phyloP scores from a whole-genome alignment of 495 filamentous ascomycete species.

The Aspergillus egyptiacus region DNA sequence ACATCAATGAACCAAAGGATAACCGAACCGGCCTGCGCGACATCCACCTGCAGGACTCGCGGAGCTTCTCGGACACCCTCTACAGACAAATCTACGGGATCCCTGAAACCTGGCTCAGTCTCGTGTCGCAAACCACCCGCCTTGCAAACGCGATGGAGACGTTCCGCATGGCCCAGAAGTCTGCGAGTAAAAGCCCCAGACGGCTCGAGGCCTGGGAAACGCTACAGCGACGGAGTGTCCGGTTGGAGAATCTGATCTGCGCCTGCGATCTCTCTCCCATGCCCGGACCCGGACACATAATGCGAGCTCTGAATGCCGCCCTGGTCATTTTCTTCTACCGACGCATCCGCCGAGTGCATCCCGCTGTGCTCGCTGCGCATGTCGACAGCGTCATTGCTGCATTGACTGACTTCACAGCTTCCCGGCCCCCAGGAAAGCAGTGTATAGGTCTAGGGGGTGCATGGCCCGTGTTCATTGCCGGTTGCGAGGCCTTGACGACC shows the following conservation, averaged over 20 bases:
- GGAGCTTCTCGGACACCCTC: slow-evolving; percentile 26
- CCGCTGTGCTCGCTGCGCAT: slow-evolving; percentile 26
- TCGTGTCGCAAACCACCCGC: slow-evolving; percentile 32
- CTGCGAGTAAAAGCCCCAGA: slow-evolving; percentile 9
- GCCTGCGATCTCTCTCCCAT: slow-evolving; percentile 21
- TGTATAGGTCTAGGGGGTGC: slow-evolving; percentile 25
- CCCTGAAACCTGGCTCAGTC: slow-evolving; percentile 33
- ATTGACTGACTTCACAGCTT: slow-evolving; percentile 19
- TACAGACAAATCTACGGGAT: slow-evolving; percentile 34
- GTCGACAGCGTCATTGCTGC: slow-evolving; percentile 30
- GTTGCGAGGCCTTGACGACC: slow-evolving; percentile 27
- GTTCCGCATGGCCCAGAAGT: slow-evolving; percentile 16
- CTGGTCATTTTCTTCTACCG: slow-evolving; percentile 34
- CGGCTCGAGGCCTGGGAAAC: slow-evolving; percentile 27
- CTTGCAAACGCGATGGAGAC: slow-evolving; percentile 31
- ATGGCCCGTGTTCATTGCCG: slow-evolving; percentile 34
- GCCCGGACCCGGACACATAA: slow-evolving; percentile 24
- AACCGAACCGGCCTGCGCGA: slow-evolving; percentile 22
- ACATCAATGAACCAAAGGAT: slow-evolving; percentile 34
- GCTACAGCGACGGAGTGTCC: slow-evolving; percentile 26
- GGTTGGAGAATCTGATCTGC: slow-evolving; percentile 33
- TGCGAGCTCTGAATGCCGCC: slow-evolving; percentile 26
- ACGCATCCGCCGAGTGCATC: slow-evolving; percentile 26
- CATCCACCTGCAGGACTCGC: slow-evolving; percentile 32
- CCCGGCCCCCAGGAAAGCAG: slow-evolving; percentile 13